phyloP scores from a whole-genome alignment of 345 rosid genomes.

The Hirschfeldia incana region DNA sequence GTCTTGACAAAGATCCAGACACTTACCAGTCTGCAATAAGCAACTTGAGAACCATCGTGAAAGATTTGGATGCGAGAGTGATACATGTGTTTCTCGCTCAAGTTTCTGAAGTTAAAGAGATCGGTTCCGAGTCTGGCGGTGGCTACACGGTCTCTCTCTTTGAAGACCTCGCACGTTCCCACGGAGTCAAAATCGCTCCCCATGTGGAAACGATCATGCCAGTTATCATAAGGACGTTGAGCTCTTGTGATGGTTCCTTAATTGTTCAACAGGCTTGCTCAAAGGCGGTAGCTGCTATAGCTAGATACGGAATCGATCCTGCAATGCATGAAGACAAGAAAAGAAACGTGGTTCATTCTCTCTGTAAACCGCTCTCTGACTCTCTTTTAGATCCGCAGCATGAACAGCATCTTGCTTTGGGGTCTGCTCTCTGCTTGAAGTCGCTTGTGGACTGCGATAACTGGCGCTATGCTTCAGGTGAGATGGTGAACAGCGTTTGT shows the following conservation, averaged over 20 bases:
- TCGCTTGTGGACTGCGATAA: conserved; percentile 88
- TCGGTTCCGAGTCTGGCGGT: conserved; percentile 64
- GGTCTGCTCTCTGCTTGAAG: conserved; percentile 91
- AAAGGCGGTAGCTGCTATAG: conserved; percentile 90
- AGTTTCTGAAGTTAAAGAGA: conserved; percentile 87
- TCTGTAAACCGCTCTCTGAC: conserved; percentile 82
- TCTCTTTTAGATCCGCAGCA: conserved; percentile 62
- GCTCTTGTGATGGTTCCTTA: conserved; percentile 81
- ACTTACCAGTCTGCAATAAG: conserved; percentile 76
- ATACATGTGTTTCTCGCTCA: conserved; percentile 81
- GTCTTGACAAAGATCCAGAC: conserved; percentile 83
- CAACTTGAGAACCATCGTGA: conserved; percentile 78
- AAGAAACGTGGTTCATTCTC: conserved; percentile 67
- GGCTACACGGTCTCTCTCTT: conserved; percentile 91
- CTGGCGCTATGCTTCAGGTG: conserved; percentile 82
- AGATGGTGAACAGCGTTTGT: conserved; percentile 83
- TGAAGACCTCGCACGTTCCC: conserved; percentile 95
- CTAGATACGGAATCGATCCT: conserved; percentile 88
- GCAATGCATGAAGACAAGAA: conserved; percentile 74
- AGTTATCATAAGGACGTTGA: conserved; percentile 68
- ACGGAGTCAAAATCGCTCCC: conserved; percentile 82
- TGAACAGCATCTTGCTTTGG: conserved; percentile 80
- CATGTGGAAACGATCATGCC: conserved; percentile 85
- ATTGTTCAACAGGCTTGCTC: conserved; percentile 98
- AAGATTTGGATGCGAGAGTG: conserved; percentile 75